Conservation (phyloP, 805 yeast species). For the Wickerhamiella bombiphila region DNA sequence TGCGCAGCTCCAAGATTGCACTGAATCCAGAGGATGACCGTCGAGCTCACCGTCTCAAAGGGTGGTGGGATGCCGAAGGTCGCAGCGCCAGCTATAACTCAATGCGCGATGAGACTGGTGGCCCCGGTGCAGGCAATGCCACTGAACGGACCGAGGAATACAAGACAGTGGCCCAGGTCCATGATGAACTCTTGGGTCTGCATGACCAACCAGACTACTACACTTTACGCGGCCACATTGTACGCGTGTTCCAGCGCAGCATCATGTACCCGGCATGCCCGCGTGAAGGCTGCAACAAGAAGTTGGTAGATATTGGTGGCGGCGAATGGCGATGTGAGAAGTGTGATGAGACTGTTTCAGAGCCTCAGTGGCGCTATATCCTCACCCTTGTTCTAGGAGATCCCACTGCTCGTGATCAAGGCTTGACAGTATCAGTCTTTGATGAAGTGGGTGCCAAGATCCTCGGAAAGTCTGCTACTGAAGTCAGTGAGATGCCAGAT, state of each 20-base stretch:
- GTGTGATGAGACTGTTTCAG: constrained; percentile 55
- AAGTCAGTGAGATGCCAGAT: constrained; percentile 28
- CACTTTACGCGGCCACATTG: constrained; percentile 57
- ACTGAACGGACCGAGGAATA: constrained; percentile 31
- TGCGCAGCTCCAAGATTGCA: constrained; percentile 59
- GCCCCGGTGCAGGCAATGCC: constrained; percentile 27
- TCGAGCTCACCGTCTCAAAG: constrained; percentile 76
- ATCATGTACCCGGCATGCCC: constrained; percentile 85
- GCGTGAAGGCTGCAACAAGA: constrained; percentile 63
- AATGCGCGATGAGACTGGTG: constrained; percentile 21
- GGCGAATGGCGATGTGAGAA: constrained; percentile 89
- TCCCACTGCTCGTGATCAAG: constrained; percentile 34
- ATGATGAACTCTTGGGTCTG: constrained; percentile 52
- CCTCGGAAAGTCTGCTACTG: constrained; percentile 51
- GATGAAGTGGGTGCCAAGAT: constrained; percentile 68
- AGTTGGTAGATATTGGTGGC: constrained; percentile 58
- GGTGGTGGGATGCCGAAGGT: constrained; percentile 88
- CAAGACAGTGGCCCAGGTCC: constrained; percentile 50
- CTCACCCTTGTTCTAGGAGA: constrained; percentile 68
- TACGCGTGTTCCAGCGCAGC: constrained; percentile 55
- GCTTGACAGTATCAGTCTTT: constrained; percentile 68
- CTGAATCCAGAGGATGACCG: constrained; percentile 70
- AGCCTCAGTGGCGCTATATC: constrained; percentile 69
- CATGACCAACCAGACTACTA: constrained; percentile 72
- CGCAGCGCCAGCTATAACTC: constrained; percentile 17